Conservation (phyloP, 495 filamentous ascomycete genomes). For the Penicillium flavigenum region DNA sequence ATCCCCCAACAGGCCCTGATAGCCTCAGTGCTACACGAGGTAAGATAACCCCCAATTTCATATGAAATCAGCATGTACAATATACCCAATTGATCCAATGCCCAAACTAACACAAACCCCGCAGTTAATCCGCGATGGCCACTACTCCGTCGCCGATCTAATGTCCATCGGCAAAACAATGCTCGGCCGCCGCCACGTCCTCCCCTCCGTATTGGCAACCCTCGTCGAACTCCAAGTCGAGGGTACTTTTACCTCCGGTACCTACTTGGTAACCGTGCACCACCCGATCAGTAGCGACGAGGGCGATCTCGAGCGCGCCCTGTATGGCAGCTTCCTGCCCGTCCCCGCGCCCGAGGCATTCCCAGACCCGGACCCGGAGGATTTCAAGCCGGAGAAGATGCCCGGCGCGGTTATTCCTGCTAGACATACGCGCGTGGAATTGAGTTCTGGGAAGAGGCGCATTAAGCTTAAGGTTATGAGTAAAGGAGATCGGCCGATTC, state of each 20-base stretch:
- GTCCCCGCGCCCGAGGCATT: constrained; percentile 68
- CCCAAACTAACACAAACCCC: constrained; percentile 3
- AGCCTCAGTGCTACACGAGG: constrained; percentile 85
- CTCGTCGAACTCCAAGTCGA: constrained; percentile 88
- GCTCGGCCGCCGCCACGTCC: constrained; percentile 91
- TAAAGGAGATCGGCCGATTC: constrained; percentile 87
- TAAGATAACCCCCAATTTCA: constrained; percentile 31
- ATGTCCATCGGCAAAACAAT: constrained; percentile 89
- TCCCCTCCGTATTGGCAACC: constrained; percentile 73
- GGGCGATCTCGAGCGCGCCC: constrained; percentile 77
- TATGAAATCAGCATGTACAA: not conserved
- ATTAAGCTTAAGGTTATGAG: constrained; percentile 76
- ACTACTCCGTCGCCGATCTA: constrained; percentile 86
- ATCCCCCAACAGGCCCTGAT: constrained; percentile 69
- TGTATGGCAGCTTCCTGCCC: constrained; percentile 92
- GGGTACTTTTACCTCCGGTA: constrained; percentile 87
- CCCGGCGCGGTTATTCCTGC: constrained; percentile 79
- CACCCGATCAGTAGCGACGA: constrained; percentile 85
- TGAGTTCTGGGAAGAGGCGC: constrained; percentile 75
- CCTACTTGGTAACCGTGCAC: constrained; percentile 94
- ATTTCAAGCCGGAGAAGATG: constrained; percentile 62
- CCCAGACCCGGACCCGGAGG: constrained; percentile 58
- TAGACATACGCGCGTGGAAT: constrained; percentile 58
- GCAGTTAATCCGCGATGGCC: constrained; percentile 92
- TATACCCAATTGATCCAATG: not conserved